These are phyloP conservation scores for Boletus tomentosulus DNA, from an alignment of 768 basidiomycete species.

Conservation along the genomic window DNA sequence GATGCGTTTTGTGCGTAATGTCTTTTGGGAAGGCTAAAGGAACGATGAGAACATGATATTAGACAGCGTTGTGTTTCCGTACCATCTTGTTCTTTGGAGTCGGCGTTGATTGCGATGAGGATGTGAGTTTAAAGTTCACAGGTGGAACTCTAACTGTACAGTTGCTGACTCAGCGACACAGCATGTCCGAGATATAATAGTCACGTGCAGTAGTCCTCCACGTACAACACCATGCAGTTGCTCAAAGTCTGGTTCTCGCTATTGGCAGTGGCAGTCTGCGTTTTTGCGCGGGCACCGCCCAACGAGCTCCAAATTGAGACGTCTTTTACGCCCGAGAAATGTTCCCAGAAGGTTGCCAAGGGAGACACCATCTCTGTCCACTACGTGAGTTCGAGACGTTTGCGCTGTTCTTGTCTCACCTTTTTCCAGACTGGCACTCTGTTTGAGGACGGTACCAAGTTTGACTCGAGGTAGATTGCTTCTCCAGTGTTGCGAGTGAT, in stretches of 20 bases:
- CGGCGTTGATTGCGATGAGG: slow-evolving; percentile 30
- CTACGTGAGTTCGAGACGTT: slow-evolving; percentile 52
- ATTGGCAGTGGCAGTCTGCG: slow-evolving; percentile 45
- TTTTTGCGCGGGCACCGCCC: slow-evolving; percentile 44
- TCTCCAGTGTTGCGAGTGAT: background rate
- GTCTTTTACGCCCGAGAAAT: slow-evolving; percentile 55
- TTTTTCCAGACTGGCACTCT: slow-evolving; percentile 62
- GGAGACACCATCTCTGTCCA: slow-evolving; percentile 71
- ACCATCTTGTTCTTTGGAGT: slow-evolving; percentile 44
- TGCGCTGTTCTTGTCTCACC: background rate
- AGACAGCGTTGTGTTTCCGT: slow-evolving; percentile 18
- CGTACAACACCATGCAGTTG: slow-evolving; percentile 45
- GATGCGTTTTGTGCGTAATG: slow-evolving; percentile 94
- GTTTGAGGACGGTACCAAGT: slow-evolving; percentile 71
- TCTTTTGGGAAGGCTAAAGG: slow-evolving; percentile 94
- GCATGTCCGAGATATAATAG: background rate
- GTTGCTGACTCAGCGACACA: slow-evolving; percentile 34
- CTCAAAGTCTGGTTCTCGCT: slow-evolving; percentile 43
- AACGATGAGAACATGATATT: background rate
- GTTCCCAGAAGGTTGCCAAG: slow-evolving; percentile 48
- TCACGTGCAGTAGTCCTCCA: background rate
- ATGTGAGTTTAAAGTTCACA: slow-evolving; percentile 31
- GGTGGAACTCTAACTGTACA: slow-evolving; percentile 34
- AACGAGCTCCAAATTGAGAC: slow-evolving; percentile 59
- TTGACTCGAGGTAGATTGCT: slow-evolving; percentile 74